phyloP scores from a whole-genome alignment of 768 basidiomycete species.

The Lentinula sp. region DNA sequence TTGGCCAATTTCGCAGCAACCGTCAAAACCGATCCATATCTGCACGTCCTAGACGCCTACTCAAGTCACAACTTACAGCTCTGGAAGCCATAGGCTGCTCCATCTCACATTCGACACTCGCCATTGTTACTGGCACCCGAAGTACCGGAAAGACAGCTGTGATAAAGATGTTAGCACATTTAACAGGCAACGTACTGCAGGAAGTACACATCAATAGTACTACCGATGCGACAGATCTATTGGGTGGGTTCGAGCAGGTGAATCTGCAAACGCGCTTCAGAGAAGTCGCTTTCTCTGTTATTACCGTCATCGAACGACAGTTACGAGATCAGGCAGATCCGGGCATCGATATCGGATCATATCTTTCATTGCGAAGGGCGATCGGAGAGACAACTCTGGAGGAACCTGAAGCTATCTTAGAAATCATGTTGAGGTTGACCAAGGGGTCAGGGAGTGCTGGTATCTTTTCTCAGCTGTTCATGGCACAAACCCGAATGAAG shows the following conservation, averaged over 20 bases:
- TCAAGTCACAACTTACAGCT: slow-evolving; percentile 57
- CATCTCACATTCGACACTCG: slow-evolving; percentile 74
- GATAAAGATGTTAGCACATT: slow-evolving; percentile 61
- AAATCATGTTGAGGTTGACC: not conserved
- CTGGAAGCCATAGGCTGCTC: slow-evolving; percentile 75
- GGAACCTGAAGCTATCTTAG: not conserved
- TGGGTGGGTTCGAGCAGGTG: slow-evolving; percentile 94
- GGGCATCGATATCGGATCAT: not conserved
- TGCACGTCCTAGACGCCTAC: slow-evolving; percentile 39
- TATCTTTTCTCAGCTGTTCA: not conserved
- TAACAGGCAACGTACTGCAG: slow-evolving; percentile 60
- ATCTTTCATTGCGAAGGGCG: not conserved
- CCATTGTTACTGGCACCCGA: slow-evolving; percentile 77
- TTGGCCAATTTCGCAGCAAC: slow-evolving; percentile 53
- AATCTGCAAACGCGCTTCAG: slow-evolving; percentile 42
- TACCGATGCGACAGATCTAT: slow-evolving; percentile 88
- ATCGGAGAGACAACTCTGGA: not conserved
- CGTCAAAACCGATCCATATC: slow-evolving; percentile 30
- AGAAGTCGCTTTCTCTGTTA: slow-evolving; percentile 31
- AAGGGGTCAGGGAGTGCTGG: not conserved
- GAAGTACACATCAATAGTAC: slow-evolving; percentile 80
- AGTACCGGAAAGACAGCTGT: slow-evolving; percentile 77
- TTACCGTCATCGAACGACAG: slow-evolving; percentile 30
- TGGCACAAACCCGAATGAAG: slow-evolving; percentile 9
- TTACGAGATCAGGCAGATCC: slow-evolving; percentile 23